Conservation (phyloP, 2,329 filamentous ascomycete genomes). For the Exophiala viscosa region DNA sequence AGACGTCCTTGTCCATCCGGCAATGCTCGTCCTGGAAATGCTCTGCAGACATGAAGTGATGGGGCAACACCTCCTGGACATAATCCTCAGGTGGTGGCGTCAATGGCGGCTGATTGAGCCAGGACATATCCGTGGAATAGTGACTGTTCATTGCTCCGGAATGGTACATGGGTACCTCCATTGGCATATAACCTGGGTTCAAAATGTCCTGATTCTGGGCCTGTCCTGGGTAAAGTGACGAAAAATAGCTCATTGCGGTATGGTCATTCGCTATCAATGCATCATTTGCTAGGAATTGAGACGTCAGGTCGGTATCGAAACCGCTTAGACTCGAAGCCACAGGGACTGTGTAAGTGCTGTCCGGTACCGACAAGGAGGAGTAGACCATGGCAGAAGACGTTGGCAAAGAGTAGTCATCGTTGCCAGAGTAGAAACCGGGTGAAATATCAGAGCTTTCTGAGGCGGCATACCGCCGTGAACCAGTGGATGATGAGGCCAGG, state of each 20-base stretch:
- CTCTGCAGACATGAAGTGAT: conserved; percentile 9
- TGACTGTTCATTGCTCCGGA: conserved; percentile 12
- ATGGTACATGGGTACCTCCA: conserved; percentile 14
- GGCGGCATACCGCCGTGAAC: conserved; percentile 10
- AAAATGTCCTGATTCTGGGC: conserved; percentile 14
- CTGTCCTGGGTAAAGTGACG: conserved; percentile 13
- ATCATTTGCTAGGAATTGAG: conserved; percentile 19
- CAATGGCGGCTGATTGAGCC: conserved; percentile 6
- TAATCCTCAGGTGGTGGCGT: conserved; percentile 22
- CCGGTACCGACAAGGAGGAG: conserved; percentile 9
- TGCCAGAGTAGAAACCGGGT: conserved; percentile 11
- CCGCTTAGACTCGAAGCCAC: conserved; percentile 13
- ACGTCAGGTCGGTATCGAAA: conserved; percentile 14
- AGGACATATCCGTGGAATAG: conserved; percentile 6
- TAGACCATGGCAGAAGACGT: conserved; percentile 14
- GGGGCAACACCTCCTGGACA: conserved; percentile 10
- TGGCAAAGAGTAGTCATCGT: conserved; percentile 16
- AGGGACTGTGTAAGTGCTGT: conserved; percentile 8
- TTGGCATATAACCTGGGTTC: conserved; percentile 11
- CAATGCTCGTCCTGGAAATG: conserved; percentile 10
- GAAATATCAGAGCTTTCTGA: conserved; percentile 1
- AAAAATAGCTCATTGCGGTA: conserved; percentile 10
- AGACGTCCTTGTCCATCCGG: conserved; percentile 4
- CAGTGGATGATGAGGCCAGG: conserved; percentile 16
- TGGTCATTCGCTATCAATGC: conserved; percentile 8